These are phyloP conservation scores for Penicillium arizonense DNA, from an alignment of 495 filamentous ascomycete species.

Conservation along the genomic window DNA sequence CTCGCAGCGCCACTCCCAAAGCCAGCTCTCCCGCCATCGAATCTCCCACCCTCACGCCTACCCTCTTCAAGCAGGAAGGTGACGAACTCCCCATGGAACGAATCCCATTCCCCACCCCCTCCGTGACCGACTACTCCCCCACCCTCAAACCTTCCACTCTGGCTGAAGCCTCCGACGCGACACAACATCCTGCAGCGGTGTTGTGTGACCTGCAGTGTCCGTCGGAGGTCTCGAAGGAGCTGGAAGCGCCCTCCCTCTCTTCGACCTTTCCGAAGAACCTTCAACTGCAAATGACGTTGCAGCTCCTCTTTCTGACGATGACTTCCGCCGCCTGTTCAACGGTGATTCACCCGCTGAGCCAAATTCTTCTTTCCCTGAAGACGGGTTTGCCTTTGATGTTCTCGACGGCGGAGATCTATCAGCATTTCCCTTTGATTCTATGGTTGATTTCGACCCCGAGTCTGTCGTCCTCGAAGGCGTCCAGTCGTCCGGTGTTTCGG, in stretches of 20 bases:
- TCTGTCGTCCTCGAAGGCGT: conserved; percentile 46
- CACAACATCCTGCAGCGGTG: conserved; percentile 99
- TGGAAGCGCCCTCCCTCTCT: conserved; percentile 52
- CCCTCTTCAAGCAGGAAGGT: conserved; percentile 56
- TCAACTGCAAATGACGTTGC: conserved; percentile 42
- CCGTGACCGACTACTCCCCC: conserved; percentile 48
- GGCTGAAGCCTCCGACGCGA: conserved; percentile 79
- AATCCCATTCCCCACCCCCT: conserved; percentile 50
- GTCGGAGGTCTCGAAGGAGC: conserved; percentile 66
- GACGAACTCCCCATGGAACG: conserved; percentile 49
- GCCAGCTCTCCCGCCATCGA: conserved; percentile 35
- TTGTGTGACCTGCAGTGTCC: conserved; percentile 99
- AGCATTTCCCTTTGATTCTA: conserved; percentile 78
- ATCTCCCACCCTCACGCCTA: conserved; percentile 47
- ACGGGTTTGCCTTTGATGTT: conserved; percentile 69
- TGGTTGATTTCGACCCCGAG: conserved; percentile 77
- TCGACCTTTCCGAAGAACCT: conserved; percentile 51
- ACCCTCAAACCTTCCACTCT: conserved; percentile 50
- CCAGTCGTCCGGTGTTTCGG: conserved; percentile 53
- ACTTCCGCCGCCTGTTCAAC: conserved; percentile 68
- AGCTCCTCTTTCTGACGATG: conserved; percentile 62
- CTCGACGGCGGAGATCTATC: conserved; percentile 53
- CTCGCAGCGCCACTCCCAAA: conserved; percentile 41
- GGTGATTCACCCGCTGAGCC: conserved; percentile 64
- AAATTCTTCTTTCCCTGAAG: conserved; percentile 76